Evolutionary conservation across 1,284 basidiomycete genomes (phyloP).

Genomic region (Cutaneotrichosporon dermatis): DNA sequence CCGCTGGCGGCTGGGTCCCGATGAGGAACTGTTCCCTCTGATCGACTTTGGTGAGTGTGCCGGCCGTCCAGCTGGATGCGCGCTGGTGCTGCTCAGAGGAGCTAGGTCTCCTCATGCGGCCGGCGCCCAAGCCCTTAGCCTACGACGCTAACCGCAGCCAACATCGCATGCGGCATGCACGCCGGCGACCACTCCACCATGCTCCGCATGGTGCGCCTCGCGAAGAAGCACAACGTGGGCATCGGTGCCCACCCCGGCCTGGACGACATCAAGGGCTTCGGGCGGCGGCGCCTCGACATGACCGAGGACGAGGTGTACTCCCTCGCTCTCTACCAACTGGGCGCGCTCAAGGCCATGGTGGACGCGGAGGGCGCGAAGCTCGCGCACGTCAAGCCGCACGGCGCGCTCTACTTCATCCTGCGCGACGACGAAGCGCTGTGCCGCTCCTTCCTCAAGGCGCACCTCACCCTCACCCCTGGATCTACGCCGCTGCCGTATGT

Average conservation of each 20-base stretch:
- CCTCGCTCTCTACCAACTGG: conserved; percentile 33
- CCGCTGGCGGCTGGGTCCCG: conserved; percentile 38
- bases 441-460: conserved; percentile 36
- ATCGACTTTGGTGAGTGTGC: conserved; percentile 23
- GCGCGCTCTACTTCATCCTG: conserved; percentile 34
- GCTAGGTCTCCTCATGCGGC: no score
- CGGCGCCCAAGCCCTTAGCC: not conserved
- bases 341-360: conserved; percentile 38
- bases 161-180: conserved; percentile 45
- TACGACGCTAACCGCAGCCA: conserved; percentile 17
- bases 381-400: conserved; percentile 32
- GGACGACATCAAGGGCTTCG: conserved; percentile 20
- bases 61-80: no score
- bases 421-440: conserved; percentile 30
- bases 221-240: conserved; percentile 36
- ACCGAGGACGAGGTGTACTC: conserved; percentile 19
- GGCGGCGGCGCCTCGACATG: conserved; percentile 13
- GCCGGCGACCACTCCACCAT: conserved; percentile 43
- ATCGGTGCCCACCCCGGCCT: conserved; percentile 36
- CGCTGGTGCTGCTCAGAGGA: no score
- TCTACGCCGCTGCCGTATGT: conserved; percentile 31
- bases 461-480: conserved; percentile 28
- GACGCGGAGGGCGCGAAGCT: conserved; percentile 33
- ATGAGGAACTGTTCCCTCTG: conserved; percentile 38
- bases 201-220: conserved; percentile 36